These are phyloP conservation scores for Steccherinum ochraceum DNA, from an alignment of 768 basidiomycete genomes.

Conservation along the genomic window DNA sequence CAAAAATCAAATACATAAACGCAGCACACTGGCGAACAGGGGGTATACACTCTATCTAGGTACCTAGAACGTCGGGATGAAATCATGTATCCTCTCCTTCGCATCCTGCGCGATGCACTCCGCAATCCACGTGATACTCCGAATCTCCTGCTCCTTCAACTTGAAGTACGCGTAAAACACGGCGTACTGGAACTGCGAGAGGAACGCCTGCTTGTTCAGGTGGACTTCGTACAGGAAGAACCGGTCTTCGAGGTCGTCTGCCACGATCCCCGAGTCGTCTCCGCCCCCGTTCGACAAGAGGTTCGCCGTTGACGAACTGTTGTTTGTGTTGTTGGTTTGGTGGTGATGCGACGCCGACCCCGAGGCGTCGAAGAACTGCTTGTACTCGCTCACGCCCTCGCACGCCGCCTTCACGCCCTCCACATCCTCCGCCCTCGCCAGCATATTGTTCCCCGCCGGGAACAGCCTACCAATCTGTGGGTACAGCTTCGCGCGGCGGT, in stretches of 20 bases:
- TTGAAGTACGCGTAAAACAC: slow-evolving; percentile 92
- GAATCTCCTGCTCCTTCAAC: slow-evolving; percentile 86
- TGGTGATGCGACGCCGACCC: slow-evolving; percentile 23
- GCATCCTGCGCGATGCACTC: slow-evolving; percentile 99
- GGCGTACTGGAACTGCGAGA: slow-evolving; percentile 95
- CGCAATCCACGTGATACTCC: slow-evolving; percentile 89
- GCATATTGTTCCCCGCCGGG: slow-evolving; percentile 91
- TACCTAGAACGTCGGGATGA: slow-evolving; percentile 80
- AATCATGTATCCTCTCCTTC: slow-evolving; percentile 91
- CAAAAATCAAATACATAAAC: no score
- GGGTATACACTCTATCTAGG: no score
- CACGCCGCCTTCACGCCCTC: slow-evolving; percentile 87
- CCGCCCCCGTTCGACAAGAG: slow-evolving; percentile 22
- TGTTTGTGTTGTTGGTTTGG: no score
- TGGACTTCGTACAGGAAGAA: slow-evolving; percentile 95
- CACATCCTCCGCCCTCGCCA: slow-evolving; percentile 91
- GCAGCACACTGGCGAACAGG: no score
- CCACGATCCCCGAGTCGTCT: slow-evolving; percentile 35
- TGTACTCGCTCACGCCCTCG: slow-evolving; percentile 87
- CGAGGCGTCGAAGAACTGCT: slow-evolving; percentile 75
- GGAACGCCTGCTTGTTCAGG: slow-evolving; percentile 89
- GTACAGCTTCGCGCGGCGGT: slow-evolving; percentile 90
- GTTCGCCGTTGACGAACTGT: slow-evolving; percentile 21
- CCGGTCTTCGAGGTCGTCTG: slow-evolving; percentile 78
- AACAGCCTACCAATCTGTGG: slow-evolving; percentile 90